phyloP scores from a whole-genome alignment of 768 basidiomycete species.

The Phallus indusiatus region DNA sequence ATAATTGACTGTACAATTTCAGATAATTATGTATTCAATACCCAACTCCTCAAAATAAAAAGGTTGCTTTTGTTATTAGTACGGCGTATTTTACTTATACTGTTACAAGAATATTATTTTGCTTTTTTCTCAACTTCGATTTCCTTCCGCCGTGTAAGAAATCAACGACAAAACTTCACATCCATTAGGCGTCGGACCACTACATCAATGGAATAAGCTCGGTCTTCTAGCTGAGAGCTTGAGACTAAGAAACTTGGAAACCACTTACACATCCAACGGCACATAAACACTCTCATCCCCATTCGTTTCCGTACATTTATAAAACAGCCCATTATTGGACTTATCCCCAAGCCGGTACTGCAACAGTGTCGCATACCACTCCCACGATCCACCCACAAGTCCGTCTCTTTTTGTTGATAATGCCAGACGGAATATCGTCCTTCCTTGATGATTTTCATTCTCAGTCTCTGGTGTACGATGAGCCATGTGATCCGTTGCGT shows the following conservation, averaged over 20 bases:
- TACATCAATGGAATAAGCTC: conserved; percentile 10
- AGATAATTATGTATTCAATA: no score
- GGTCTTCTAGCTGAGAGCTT: no score
- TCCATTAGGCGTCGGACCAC: conserved; percentile 27
- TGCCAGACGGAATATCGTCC: conserved; percentile 34
- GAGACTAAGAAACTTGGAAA: background rate
- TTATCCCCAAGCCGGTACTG: conserved; percentile 33
- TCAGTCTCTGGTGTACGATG: background rate
- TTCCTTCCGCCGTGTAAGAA: background rate
- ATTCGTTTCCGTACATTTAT: conserved; percentile 26
- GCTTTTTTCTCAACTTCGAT: background rate
- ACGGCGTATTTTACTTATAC: no score
- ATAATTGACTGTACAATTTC: no score
- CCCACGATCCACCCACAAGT: conserved; percentile 38
- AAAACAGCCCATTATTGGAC: conserved; percentile 38
- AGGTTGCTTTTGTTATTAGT: no score
- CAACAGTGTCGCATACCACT: conserved; percentile 48
- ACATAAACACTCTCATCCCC: conserved; percentile 38
- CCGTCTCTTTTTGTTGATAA: conserved; percentile 29
- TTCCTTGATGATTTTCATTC: conserved; percentile 24
- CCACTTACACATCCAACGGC: conserved; percentile 36
- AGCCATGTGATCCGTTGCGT: conserved; percentile 27
- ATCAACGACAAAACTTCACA: conserved; percentile 33
- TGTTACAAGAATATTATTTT: no score
- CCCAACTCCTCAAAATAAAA: no score